Percentiles rank a stretch among this genome's conserved stretches.
Conservation (phyloP, 192 early-diverging fungal genomes). For the Coemansia sp. region DNA sequence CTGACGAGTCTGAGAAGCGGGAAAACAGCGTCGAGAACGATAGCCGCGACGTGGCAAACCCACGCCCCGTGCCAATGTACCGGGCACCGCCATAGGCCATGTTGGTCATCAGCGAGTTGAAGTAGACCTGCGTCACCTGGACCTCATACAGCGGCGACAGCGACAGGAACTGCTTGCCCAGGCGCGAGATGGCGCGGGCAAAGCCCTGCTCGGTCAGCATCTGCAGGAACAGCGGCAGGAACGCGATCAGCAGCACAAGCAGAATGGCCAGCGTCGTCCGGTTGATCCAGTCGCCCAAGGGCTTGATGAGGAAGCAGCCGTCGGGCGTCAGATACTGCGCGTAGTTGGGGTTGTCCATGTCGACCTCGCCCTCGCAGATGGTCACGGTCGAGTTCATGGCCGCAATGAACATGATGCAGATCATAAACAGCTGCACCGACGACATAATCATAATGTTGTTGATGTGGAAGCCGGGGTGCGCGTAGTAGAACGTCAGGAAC, state of each 20-base stretch:
- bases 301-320: conserved; percentile 67
- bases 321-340: conserved; percentile 44
- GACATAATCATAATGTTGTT: conserved; percentile 85
- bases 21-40: conserved; percentile 71
- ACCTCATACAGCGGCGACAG: conserved; percentile 80
- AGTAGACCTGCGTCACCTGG: conserved; percentile 80
- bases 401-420: conserved; percentile 70
- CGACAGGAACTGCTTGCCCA: conserved; percentile 76
- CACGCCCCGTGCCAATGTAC: conserved; percentile 82
- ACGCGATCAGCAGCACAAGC: conserved; percentile 73
- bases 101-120: conserved; percentile 74
- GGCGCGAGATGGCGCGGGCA: conserved; percentile 58
- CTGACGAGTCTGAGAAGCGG: conserved; percentile 65
- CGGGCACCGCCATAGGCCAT: conserved; percentile 73
- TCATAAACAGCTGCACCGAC: conserved; percentile 74
- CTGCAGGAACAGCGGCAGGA: conserved; percentile 76
- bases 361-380: conserved; percentile 56
- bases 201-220: conserved; percentile 81
- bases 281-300: conserved; percentile 76
- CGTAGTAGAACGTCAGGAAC: conserved; percentile 83
- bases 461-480: conserved; percentile 84
- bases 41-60: conserved; percentile 74
- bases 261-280: conserved; percentile 75
- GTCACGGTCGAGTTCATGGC: conserved; percentile 59
- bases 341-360: conserved; percentile 51